Base-by-base conservation (phyloP, 2,329 filamentous ascomycete species). In the Colletotrichum sp. region DNA sequence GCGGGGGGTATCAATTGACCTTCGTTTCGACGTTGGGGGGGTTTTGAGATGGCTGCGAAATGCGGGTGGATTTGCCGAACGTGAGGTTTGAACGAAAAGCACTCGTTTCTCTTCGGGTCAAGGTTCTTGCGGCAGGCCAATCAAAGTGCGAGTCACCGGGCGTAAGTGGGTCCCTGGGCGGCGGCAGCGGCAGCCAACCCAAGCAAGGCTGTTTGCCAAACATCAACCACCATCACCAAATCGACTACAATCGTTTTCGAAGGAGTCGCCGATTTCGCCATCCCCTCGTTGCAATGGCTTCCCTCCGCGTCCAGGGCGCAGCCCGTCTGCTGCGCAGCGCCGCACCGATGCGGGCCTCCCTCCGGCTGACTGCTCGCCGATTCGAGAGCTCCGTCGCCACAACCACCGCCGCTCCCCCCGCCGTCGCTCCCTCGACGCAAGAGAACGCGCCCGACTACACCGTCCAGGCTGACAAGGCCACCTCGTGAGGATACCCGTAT, bases 381-480 rank as follows among this genome's bases (percentile, higher is more conserved):
- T 87, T 88, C 80, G 87, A 91, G 81, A 89, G 89, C 86, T 82
- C 84, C 75, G 79, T 87, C 74, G 84, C 87, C 57, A 82, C 86
- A 51, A 80, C 85, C 63, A 81, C 84, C 76, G 51, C 36, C 29
- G 64, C 59, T 34, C 64, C 69, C 29, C 38, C 70, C 27, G 82
- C 80, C 76, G 81, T 82, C 68, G 81, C 83, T 76, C 81, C 80
- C 76, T 81, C 80, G 75, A 84, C 82, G 72, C 78, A 78, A 77
- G 88, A 87, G 77, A 94, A 97, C 83, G 89, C 94, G 79, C 95
- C 95, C 75, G 93, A 98, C 82, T 98, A 97, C 83, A 89, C 90
- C 77, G 93, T 93, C 57, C 92, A 92, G 65, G 89, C 94, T 79
- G 96, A 98, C 85, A 96, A 95, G 85, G 94, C 94, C 76, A 97